These are phyloP conservation scores for Sporothrix mexicana DNA, from an alignment of 2,329 filamentous ascomycete species.

Conservation along the genomic window DNA sequence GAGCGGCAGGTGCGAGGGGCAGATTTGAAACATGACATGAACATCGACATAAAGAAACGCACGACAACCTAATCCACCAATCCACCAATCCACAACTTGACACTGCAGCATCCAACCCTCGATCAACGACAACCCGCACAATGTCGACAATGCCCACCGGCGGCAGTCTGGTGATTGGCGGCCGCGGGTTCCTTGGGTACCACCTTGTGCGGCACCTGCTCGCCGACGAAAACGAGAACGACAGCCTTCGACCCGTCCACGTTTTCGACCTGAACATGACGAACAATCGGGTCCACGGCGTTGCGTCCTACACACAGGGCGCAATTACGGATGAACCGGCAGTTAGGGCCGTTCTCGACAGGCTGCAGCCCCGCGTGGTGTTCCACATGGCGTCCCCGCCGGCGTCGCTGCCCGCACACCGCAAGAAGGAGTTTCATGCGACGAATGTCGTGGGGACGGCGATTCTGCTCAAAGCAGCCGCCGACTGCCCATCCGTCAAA, in stretches of 20 bases:
- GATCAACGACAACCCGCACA: not conserved
- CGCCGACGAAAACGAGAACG: slow-evolving; percentile 38
- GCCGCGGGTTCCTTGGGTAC: slow-evolving; percentile 46
- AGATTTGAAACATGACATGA: not conserved
- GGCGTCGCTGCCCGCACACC: slow-evolving; percentile 38
- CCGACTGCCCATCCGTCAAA: slow-evolving; percentile 37
- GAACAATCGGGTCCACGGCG: slow-evolving; percentile 40
- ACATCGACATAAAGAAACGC: not conserved
- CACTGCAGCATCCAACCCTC: not conserved
- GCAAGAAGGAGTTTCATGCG: slow-evolving; percentile 38
- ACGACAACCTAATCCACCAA: too few relatives aligned
- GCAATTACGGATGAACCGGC: slow-evolving; percentile 40
- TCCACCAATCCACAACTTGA: not conserved
- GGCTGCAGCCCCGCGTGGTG: slow-evolving; percentile 42
- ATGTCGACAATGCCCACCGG: not conserved
- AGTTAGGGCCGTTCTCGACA: slow-evolving; percentile 38
- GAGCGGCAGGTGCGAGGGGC: not conserved
- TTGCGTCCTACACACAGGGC: slow-evolving; percentile 41
- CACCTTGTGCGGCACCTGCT: slow-evolving; percentile 43
- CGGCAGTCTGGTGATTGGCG: slow-evolving; percentile 43
- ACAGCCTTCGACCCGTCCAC: slow-evolving; percentile 38
- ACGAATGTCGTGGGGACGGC: slow-evolving; percentile 46
- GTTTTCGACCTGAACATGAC: slow-evolving; percentile 42
- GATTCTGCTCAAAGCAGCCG: slow-evolving; percentile 39
- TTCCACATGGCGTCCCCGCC: slow-evolving; percentile 46